Base-by-base conservation (phyloP, 2,329 filamentous ascomycete genomes). In the Aspergillus fijiensis region DNA sequence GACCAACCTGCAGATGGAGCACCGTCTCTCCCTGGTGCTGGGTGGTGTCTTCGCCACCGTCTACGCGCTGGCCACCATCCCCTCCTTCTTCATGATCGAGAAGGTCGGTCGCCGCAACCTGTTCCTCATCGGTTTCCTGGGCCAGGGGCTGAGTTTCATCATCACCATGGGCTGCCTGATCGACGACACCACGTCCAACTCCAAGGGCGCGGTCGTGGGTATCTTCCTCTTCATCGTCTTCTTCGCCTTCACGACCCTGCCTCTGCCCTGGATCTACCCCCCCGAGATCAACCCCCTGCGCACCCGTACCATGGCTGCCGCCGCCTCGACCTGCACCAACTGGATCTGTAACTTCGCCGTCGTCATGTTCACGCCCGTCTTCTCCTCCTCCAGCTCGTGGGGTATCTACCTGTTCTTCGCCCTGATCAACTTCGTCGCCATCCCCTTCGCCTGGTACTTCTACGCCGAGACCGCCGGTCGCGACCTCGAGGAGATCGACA, bases 171-270 rank as follows among this genome's bases (percentile, higher is more conserved):
- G 63, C 21, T 76, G 74, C 47, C 55, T 76, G 62, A 71, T 74
- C 42, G 60, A 67, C 2, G 55, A 59, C 1, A 70, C 31, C 21
- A 31, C 50, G 9, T 21, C 59, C 16, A 69, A 67, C n/a, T 61
- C 73, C 21, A 73, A 74, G 62, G 74, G 74, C 60, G 74, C 74
- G 19, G 67, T 79, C 7, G 85, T 88, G 1, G 87, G 86, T 59
- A 75, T 89, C 31, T 89, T 89, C 74, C 82, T 85, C 4, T 89
- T 88, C 73, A 89, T 89, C 63, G 81, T 82, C 6, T 87, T 85
- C 62, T 89, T 89, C 63, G 87, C 86, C 12, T 85, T 86, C 0
- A 87, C 84, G 0, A 85, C 83, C 80, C 70, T 87, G 5, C 85
- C 85, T 10, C 79, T 87, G 25, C 85, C 85, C 2, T 89, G 85